phyloP scores from a whole-genome alignment of 2,329 filamentous ascomycete genomes.

The Fusarium palustre region DNA sequence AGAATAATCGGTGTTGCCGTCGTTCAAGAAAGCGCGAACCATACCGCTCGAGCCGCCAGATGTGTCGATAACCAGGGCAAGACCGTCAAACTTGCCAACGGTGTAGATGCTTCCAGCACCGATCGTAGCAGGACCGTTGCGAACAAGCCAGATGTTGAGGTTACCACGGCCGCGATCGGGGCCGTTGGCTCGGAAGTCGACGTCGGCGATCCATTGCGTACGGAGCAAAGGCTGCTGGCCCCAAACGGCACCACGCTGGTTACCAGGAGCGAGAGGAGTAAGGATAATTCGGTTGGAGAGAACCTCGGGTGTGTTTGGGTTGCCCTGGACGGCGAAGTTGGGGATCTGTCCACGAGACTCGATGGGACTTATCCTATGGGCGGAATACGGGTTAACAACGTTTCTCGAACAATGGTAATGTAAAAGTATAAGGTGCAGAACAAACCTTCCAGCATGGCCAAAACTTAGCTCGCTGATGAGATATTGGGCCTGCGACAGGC shows the following conservation, averaged over 20 bases:
- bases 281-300: constrained; percentile 93
- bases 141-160: constrained; percentile 91
- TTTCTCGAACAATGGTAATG: not conserved
- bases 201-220: constrained; percentile 81
- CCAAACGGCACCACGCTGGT: constrained; percentile 87
- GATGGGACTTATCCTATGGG: constrained; percentile 72
- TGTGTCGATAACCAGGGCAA: constrained; percentile 87
- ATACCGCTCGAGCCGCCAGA: constrained; percentile 82
- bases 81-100: constrained; percentile 85
- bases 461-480: constrained; percentile 82
- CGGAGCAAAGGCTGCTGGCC: constrained; percentile 71
- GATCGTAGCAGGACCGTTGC: constrained; percentile 72
- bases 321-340: constrained; percentile 66
- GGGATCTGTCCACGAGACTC: constrained; percentile 62
- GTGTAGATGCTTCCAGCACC: constrained; percentile 86
- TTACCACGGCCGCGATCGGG: constrained; percentile 88
- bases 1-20: constrained; percentile 84
- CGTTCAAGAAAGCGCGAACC: constrained; percentile 93
- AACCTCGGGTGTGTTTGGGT: constrained; percentile 67
- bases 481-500: constrained; percentile 70
- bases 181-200: constrained; percentile 89
- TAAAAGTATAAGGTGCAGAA: constrained; percentile 9
- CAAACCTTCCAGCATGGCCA: constrained; percentile 74
- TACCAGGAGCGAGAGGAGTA: constrained; percentile 88
- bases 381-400: constrained; percentile 23